These are phyloP conservation scores for Aspergillus cavernicola DNA, from an alignment of 495 filamentous ascomycete genomes.

Conservation along the genomic window DNA sequence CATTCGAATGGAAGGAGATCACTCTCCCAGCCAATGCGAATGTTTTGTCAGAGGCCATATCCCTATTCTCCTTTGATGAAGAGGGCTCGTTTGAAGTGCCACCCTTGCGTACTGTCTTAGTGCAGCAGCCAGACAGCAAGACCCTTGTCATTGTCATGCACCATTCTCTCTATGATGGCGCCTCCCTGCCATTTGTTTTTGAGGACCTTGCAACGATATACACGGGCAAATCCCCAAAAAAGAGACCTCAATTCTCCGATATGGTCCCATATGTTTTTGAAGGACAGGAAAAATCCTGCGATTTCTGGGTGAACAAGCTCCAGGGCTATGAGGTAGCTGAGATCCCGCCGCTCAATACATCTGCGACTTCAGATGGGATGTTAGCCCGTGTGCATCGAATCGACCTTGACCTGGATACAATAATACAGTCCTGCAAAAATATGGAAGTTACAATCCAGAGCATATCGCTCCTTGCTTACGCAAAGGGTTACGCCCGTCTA, in stretches of 20 bases:
- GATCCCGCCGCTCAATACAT: slow-evolving; percentile 17
- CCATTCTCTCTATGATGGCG: slow-evolving; percentile 87
- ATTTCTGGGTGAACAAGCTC: slow-evolving; percentile 42
- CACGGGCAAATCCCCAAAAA: slow-evolving; percentile 15
- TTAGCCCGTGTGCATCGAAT: slow-evolving; percentile 27
- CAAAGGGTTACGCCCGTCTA: slow-evolving; percentile 59
- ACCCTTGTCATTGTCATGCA: slow-evolving; percentile 51
- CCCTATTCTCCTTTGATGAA: slow-evolving; percentile 15
- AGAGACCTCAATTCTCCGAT: slow-evolving; percentile 28
- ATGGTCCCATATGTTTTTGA: slow-evolving; percentile 26
- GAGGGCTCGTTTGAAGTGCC: slow-evolving; percentile 17
- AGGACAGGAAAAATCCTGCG: slow-evolving; percentile 20
- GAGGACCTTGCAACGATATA: slow-evolving; percentile 47
- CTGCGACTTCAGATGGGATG: slow-evolving; percentile 19
- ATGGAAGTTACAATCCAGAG: slow-evolving; percentile 73
- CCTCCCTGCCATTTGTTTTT: slow-evolving; percentile 67
- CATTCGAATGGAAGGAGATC: slow-evolving; percentile 22
- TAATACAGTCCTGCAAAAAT: slow-evolving; percentile 44
- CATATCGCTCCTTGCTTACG: slow-evolving; percentile 64
- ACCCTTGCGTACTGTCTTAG: slow-evolving; percentile 18
- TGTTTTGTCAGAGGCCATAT: slow-evolving; percentile 9
- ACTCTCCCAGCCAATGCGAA: slow-evolving; percentile 11
- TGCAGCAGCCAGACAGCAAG: slow-evolving; percentile 18
- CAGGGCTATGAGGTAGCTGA: slow-evolving; percentile 22
- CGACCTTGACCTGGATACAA: slow-evolving; percentile 36